Percentiles rank a stretch among this genome's conserved stretches.
These are phyloP conservation scores for Endoconidiophora laricicola DNA, from an alignment of 2,329 filamentous ascomycete species.

Conservation along the genomic window DNA sequence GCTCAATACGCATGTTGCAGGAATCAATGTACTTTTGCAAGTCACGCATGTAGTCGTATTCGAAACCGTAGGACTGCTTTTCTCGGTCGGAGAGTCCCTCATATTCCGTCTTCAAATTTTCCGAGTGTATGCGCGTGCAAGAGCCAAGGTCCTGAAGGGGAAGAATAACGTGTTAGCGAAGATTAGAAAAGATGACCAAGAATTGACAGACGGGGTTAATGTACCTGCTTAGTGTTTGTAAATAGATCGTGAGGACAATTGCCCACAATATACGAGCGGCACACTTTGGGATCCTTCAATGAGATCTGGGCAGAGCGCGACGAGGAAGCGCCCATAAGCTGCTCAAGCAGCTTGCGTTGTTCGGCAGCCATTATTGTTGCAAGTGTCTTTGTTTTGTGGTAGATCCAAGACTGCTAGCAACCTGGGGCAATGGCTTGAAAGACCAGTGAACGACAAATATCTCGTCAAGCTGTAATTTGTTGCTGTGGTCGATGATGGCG, in stretches of 20 bases:
- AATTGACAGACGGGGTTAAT: neutral
- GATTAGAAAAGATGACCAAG: neutral
- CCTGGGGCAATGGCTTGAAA: too few species aligned
- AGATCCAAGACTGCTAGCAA: neutral
- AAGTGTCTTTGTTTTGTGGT: neutral
- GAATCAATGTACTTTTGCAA: conserved; percentile 95
- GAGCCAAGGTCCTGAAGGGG: conserved; percentile 53
- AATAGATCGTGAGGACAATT: conserved; percentile 97
- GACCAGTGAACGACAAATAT: too few species aligned
- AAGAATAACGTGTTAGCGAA: neutral
- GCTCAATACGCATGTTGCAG: conserved; percentile 86
- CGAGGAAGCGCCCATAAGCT: conserved; percentile 70
- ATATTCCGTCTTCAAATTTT: conserved; percentile 79
- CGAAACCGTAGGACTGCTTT: conserved; percentile 69
- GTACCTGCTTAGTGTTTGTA: conserved; percentile 83
- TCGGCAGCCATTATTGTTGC: conserved; percentile 64
- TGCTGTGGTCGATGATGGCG: neutral
- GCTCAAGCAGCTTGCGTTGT: conserved; percentile 96
- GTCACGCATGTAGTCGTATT: conserved; percentile 92
- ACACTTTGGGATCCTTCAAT: conserved; percentile 84
- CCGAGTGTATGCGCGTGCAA: conserved; percentile 76
- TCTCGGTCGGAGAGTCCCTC: conserved; percentile 54
- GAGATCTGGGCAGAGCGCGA: conserved; percentile 67
- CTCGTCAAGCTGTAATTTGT: neutral
- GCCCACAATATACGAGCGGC: conserved; percentile 82